These are phyloP conservation scores for Chlamydomonas urium DNA, from an alignment of 139 green algal species.

Conservation along the genomic window DNA sequence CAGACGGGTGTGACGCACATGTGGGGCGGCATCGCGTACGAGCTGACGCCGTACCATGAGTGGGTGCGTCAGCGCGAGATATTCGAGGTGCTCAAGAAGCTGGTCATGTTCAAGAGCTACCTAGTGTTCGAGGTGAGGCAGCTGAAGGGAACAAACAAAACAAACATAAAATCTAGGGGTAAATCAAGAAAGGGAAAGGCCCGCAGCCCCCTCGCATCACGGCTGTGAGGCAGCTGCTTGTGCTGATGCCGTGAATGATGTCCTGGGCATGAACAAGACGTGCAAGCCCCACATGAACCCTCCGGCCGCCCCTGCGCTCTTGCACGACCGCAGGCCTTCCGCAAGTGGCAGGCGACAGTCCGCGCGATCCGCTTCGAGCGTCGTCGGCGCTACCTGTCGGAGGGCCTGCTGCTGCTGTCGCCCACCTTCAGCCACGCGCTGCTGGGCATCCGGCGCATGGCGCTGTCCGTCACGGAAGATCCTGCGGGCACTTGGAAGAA, in stretches of 20 bases:
- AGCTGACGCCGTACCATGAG: constrained; percentile 32
- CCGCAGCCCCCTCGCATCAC: background rate
- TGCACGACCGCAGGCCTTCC: constrained; percentile 34
- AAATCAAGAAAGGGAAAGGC: no score
- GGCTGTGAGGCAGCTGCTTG: background rate
- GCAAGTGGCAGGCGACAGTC: constrained; percentile 32
- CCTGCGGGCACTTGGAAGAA: constrained; percentile 30
- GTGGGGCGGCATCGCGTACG: constrained; percentile 21
- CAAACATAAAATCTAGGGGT: background rate
- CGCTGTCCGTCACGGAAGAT: constrained; percentile 28
- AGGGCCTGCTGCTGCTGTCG: constrained; percentile 21
- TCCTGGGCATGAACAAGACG: background rate
- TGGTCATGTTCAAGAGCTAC: constrained; percentile 43
- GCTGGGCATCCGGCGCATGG: constrained; percentile 36
- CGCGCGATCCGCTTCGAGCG: constrained; percentile 13
- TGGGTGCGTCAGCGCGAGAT: constrained; percentile 40
- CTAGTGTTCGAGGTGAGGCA: constrained; percentile 27
- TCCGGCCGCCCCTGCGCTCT: background rate
- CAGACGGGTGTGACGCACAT: constrained; percentile 31
- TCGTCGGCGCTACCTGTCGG: constrained; percentile 8
- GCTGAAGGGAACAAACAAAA: background rate
- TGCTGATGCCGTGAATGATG: background rate
- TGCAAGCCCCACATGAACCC: background rate
- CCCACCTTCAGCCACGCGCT: constrained; percentile 31
- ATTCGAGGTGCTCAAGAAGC: constrained; percentile 38